Evolutionary conservation across 257 asterid genomes (phyloP).

Genomic region (Solanum chmielewskii): DNA sequence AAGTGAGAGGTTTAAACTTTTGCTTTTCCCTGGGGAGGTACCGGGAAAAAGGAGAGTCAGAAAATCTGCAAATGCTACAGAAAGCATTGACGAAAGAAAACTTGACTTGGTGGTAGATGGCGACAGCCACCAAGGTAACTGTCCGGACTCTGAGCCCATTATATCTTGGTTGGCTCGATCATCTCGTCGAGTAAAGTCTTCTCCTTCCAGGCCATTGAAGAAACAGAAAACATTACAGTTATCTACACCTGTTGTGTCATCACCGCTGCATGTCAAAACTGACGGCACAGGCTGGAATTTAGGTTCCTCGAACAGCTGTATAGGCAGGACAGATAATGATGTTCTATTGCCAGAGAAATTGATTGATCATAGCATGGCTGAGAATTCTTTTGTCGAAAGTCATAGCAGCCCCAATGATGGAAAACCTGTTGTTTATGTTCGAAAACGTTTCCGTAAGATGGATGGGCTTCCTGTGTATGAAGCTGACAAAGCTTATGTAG

Average conservation of each 20-base stretch:
- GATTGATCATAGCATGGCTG: conserved; percentile 15
- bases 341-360: conserved; percentile 23
- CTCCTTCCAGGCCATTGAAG: conserved; percentile 40
- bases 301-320: conserved; percentile 15
- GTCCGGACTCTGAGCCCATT: conserved; percentile 78
- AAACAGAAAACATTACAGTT: conserved; percentile 33
- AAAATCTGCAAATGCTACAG: conserved; percentile 16
- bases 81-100: conserved; percentile 22
- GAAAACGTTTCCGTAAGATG: conserved; percentile 43
- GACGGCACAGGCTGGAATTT: conserved; percentile 19
- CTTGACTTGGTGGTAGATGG: conserved; percentile 26
- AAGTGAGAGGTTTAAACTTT: conserved; percentile 76
- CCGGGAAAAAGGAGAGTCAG: conserved; percentile 41
- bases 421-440: conserved; percentile 48
- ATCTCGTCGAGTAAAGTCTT: conserved; percentile 58
- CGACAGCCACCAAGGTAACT: conserved; percentile 28
- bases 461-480: conserved; percentile 16
- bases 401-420: conserved; percentile 16
- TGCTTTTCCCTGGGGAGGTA: conserved; percentile 83
- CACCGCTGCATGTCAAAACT: conserved; percentile 25
- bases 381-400: conserved; percentile 22
- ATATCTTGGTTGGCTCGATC: conserved; percentile 86
- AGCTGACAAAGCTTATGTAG: conserved; percentile 26
- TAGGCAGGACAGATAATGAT: conserved; percentile 19
- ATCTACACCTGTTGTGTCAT: conserved; percentile 23